Evolutionary conservation across 495 filamentous ascomycete species (phyloP).

Genomic region (Podospora conica): DNA sequence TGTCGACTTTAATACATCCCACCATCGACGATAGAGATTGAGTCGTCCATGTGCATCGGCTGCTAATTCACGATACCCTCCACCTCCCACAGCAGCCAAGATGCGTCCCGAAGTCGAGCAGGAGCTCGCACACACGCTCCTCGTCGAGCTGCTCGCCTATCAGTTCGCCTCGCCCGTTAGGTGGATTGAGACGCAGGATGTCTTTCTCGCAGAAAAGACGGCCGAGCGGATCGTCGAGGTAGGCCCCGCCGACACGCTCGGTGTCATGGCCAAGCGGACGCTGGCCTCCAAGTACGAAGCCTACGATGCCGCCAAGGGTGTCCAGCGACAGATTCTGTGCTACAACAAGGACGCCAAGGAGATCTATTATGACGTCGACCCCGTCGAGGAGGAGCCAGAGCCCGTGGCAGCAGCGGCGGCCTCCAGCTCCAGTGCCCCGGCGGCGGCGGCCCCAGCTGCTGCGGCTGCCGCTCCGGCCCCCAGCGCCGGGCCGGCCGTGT

Average conservation of each 20-base stretch:
- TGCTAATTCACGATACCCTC: not conserved
- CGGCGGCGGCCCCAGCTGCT: constrained; percentile 47
- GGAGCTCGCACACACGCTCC: constrained; percentile 92
- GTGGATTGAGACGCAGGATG: constrained; percentile 99
- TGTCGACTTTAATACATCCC: not conserved
- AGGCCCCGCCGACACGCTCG: constrained; percentile 95
- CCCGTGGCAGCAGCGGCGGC: constrained; percentile 44
- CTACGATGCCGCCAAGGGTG: constrained; percentile 91
- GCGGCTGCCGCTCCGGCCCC: constrained; percentile 55
- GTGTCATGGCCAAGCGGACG: constrained; percentile 95
- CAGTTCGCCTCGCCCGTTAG: constrained; percentile 97
- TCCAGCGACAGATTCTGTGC: constrained; percentile 95
- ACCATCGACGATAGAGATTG: not conserved
- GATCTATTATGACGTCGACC: constrained; percentile 98
- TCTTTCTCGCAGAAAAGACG: constrained; percentile 89
- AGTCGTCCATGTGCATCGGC: not conserved
- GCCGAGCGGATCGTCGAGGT: constrained; percentile 98
- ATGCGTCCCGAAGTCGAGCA: constrained; percentile 99
- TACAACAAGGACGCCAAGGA: constrained; percentile 99
- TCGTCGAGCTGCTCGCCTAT: constrained; percentile 97
- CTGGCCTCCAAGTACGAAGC: constrained; percentile 97
- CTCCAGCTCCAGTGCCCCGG: constrained; percentile 34
- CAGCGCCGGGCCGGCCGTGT: constrained; percentile 79
- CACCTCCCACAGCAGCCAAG: constrained; percentile 27
- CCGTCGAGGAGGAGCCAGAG: constrained; percentile 82